These are phyloP conservation scores for Colletotrichum theobromicola DNA, from an alignment of 2,329 filamentous ascomycete genomes.

Conservation along the genomic window DNA sequence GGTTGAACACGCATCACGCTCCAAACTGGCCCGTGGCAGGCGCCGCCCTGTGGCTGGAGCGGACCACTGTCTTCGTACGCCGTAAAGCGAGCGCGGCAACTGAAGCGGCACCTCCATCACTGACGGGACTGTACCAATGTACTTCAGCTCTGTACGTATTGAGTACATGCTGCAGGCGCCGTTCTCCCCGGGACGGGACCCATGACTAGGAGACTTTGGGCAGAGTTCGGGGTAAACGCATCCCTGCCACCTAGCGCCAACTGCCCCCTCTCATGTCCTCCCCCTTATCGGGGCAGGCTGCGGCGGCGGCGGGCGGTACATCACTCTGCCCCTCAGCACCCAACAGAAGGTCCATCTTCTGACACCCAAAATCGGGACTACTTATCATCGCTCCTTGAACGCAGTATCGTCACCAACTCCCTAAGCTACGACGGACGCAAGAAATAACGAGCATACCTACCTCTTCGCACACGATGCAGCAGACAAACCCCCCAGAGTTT, in stretches of 20 bases:
- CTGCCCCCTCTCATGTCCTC: background rate
- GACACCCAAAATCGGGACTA: background rate
- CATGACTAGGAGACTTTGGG: background rate
- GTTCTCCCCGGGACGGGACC: background rate
- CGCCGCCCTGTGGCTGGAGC: background rate
- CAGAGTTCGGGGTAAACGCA: constrained; percentile 4
- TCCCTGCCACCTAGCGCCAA: background rate
- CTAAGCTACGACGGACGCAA: background rate
- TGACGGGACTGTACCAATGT: background rate
- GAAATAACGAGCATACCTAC: background rate
- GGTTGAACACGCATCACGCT: background rate
- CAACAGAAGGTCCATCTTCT: background rate
- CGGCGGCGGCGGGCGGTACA: background rate
- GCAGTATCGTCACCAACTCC: background rate
- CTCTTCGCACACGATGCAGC: constrained; percentile 46
- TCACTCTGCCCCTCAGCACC: constrained; percentile 7
- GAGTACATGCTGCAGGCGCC: background rate
- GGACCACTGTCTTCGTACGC: background rate
- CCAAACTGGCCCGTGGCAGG: background rate
- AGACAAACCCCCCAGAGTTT: constrained; percentile 77
- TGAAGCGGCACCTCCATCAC: background rate
- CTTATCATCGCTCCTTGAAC: background rate
- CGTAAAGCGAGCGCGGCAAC: background rate
- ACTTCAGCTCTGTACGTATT: background rate
- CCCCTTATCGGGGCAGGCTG: constrained; percentile 7